Evolutionary conservation across 176 grass and related monocot genomes (phyloP), one percentile per base, ranked within the genome.

Genomic region (Rhynchospora pubera): DNA sequence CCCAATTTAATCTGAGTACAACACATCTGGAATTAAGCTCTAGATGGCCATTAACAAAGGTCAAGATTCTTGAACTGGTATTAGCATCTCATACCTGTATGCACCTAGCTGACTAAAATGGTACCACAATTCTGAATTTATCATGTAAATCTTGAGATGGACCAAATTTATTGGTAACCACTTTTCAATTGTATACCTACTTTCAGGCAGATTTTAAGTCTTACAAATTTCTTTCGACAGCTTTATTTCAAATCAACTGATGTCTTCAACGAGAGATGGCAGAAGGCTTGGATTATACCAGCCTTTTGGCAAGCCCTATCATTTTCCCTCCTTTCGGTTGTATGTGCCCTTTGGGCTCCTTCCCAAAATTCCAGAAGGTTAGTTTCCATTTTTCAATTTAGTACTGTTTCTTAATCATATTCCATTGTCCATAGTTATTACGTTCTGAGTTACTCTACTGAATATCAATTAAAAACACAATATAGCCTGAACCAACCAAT

Each of bases 171-270:
- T 21, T 61, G 18, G 76, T 26, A 15, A 50, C 58, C 5, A 87
- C 51, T 61, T 45, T 64, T 18, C 12, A n/a, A 50, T 0, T 48
- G 23, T 9, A 78, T 86, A 51, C 57, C 43, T 43, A 79, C 8
- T 65, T 82, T 47, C 14, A 55, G 16, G 81, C 69, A 52, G 12
- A 62, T 85, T 30, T 79, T 78, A 73, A 70, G 43, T 87, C 77
- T 1, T 43, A 46, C 24, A 39, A 73, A 82, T 80, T 18, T 87
- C 39, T 79, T 85, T 60, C 11, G 92, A 77, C 86, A 99, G 97
- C 85, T 99, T 70, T 99, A 99, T 79, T 99, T 91, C 79, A 99
- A 99, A 88, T 95, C 91, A 65, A 99, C 91, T 59, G 96, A 99
- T 78, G 87, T 90, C 50, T 99, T 91, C 87, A 99, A 95, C 52